Conservation (phyloP, 768 basidiomycete genomes). For the Ramaria sp. region DNA sequence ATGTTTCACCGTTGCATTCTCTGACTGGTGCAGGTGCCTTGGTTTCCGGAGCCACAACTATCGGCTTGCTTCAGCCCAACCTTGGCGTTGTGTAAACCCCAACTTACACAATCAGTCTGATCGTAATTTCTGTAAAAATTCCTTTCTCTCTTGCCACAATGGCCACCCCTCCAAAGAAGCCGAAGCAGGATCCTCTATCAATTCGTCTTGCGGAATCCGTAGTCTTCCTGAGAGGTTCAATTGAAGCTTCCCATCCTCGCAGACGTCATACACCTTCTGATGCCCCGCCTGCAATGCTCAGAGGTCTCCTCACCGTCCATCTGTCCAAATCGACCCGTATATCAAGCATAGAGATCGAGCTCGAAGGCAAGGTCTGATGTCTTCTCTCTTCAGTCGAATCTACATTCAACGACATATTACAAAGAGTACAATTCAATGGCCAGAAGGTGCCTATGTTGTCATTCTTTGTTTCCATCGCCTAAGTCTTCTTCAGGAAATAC, state of each 20-base stretch:
- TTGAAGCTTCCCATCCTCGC: slow-evolving; percentile 20
- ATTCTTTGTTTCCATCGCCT: slow-evolving; percentile 2
- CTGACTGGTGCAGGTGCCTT: too few species aligned
- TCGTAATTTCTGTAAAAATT: too few species aligned
- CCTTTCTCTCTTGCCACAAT: slow-evolving; percentile 1
- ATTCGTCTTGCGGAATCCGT: slow-evolving; percentile 66
- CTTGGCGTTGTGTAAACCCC: too few species aligned
- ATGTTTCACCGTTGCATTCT: too few species aligned
- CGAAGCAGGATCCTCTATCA: slow-evolving; percentile 34
- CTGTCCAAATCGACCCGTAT: slow-evolving; percentile 75
- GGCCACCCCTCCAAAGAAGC: slow-evolving; percentile 19
- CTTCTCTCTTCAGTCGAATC: not conserved
- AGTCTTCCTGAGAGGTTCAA: slow-evolving; percentile 46
- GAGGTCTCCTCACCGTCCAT: slow-evolving; percentile 53
- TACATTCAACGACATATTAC: not conserved
- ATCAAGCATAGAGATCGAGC: slow-evolving; percentile 71
- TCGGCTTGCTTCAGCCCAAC: too few species aligned
- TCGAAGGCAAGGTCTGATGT: slow-evolving; percentile 43
- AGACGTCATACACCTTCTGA: slow-evolving; percentile 23
- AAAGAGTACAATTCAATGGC: slow-evolving; percentile 58
- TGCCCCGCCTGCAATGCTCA: slow-evolving; percentile 45
- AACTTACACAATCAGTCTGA: too few species aligned
- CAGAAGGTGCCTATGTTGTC: slow-evolving; percentile 51
- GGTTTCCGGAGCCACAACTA: too few species aligned
- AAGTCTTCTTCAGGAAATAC: slow-evolving; percentile 30